A percentile compares a stretch with the other conserved stretches of the same genome.
Evolutionary conservation across 2,329 filamentous ascomycete species (phyloP).

Genomic region (Scopulariopsis brevicaulis): DNA sequence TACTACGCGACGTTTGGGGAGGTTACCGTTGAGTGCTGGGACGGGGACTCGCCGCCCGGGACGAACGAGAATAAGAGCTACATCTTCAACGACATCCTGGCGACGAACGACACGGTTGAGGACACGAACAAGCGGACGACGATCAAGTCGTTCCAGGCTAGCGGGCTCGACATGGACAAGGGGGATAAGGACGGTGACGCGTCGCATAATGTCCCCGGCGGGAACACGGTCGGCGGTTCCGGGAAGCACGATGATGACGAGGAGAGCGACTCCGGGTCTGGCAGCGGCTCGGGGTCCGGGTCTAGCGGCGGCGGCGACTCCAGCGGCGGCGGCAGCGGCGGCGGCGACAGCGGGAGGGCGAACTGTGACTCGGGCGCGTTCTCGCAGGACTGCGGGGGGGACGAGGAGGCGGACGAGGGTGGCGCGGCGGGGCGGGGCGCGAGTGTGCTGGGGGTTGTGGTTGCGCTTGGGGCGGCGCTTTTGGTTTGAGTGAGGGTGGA

Average conservation of each 20-base stretch:
- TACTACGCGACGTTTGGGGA: conserved; percentile 75
- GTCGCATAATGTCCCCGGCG: conserved; percentile 8
- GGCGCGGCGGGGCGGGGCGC: neutral
- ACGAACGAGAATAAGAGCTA: conserved; percentile 62
- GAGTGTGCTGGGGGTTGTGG: neutral
- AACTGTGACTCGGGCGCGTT: conserved; percentile 3
- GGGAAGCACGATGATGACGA: neutral
- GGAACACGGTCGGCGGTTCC: conserved; percentile 2
- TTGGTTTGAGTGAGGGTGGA: neutral
- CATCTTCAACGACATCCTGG: conserved; percentile 54
- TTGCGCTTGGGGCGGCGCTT: conserved; percentile 2
- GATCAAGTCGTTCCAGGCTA: conserved; percentile 69
- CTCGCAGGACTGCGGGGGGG: conserved; percentile 7
- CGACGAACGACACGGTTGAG: conserved; percentile 65
- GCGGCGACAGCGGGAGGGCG: neutral
- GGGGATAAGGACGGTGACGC: conserved; percentile 16
- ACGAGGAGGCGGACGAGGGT: neutral
- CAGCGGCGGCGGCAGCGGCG: neutral
- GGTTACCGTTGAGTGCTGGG: conserved; percentile 78
- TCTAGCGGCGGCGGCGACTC: conserved; percentile 1
- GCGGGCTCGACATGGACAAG: conserved; percentile 60
- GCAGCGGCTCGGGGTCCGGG: conserved; percentile 5
- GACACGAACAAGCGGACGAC: conserved; percentile 66
- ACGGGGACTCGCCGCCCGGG: conserved; percentile 50
- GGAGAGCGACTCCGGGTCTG: neutral